Conservation (phyloP, 257 asterid genomes). For the Rauvolfia tetraphylla region DNA sequence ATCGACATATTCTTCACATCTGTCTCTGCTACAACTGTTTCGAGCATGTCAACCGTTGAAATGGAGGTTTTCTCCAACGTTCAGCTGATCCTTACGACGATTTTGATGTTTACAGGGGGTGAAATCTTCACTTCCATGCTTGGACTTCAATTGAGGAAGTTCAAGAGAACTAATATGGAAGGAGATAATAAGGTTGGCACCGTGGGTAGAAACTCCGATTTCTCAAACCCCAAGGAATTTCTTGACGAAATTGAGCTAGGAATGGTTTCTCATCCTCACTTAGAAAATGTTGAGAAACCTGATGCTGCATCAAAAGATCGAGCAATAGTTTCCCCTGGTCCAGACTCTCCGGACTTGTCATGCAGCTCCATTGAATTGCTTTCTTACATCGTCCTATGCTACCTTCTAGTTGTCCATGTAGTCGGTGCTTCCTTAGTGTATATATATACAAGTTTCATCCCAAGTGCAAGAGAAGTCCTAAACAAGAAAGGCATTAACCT, state of each 20-base stretch:
- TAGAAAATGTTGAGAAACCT: neutral
- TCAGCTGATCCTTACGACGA: slow-evolving; percentile 39
- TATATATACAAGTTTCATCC: slow-evolving; percentile 21
- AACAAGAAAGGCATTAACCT: slow-evolving; percentile 28
- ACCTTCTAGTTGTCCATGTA: slow-evolving; percentile 27
- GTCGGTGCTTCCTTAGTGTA: slow-evolving; percentile 29
- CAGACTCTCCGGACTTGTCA: neutral
- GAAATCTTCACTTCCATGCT: slow-evolving; percentile 44
- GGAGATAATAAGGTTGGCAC: neutral
- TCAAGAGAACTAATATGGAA: slow-evolving; percentile 1
- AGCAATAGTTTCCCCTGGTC: neutral
- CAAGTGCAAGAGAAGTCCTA: slow-evolving; percentile 32
- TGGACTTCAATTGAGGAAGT: slow-evolving; percentile 24
- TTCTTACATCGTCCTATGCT: slow-evolving; percentile 24
- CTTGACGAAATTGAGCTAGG: slow-evolving; percentile 2
- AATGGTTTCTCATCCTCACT: neutral
- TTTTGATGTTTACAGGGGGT: slow-evolving; percentile 46
- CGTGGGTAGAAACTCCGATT: neutral
- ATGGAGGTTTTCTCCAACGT: slow-evolving; percentile 49
- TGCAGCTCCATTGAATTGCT: slow-evolving; percentile 10
- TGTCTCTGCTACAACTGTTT: slow-evolving; percentile 37
- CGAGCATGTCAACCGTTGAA: slow-evolving; percentile 49
- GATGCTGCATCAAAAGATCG: neutral
- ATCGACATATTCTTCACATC: slow-evolving; percentile 45
- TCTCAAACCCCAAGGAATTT: neutral